phyloP scores from a whole-genome alignment of 1,284 basidiomycete genomes.

The Marasmius oreades region DNA sequence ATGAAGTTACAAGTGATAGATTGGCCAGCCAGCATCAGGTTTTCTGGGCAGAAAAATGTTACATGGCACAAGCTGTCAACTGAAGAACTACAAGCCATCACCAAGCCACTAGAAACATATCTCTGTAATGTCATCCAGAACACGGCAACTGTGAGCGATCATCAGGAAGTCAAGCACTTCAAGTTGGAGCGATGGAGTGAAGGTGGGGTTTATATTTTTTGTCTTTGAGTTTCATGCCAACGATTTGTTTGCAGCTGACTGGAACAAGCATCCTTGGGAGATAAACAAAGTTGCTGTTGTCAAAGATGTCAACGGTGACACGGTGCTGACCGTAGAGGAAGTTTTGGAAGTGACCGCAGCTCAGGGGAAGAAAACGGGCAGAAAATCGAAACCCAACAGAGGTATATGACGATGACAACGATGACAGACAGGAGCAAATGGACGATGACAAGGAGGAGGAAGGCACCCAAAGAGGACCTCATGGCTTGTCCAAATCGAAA shows the following conservation, averaged over 20 bases:
- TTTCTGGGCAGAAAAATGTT: too few relatives aligned
- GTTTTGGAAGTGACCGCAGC: neutral
- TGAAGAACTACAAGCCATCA: too few relatives aligned
- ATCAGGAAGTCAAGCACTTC: neutral
- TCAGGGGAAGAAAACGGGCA: neutral
- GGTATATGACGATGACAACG: neutral
- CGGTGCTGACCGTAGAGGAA: neutral
- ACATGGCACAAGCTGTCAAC: too few relatives aligned
- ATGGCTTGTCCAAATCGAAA: too few relatives aligned
- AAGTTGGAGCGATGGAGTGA: neutral
- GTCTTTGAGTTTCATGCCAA: neutral
- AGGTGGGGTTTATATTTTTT: neutral
- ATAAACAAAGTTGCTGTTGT: neutral
- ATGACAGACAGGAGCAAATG: neutral
- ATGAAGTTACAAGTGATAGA: too few relatives aligned
- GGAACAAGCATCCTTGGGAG: neutral
- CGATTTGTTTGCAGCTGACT: neutral
- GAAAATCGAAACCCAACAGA: neutral
- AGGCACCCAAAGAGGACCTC: too few relatives aligned
- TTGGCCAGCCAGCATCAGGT: too few relatives aligned
- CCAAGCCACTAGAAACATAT: too few relatives aligned
- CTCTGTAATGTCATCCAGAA: too few relatives aligned
- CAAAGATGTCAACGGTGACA: neutral
- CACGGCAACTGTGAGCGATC: too few relatives aligned
- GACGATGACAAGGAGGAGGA: too few relatives aligned